Evolutionary conservation across 2,329 filamentous ascomycete species (phyloP).

Genomic region (Fusarium abutilonis): DNA sequence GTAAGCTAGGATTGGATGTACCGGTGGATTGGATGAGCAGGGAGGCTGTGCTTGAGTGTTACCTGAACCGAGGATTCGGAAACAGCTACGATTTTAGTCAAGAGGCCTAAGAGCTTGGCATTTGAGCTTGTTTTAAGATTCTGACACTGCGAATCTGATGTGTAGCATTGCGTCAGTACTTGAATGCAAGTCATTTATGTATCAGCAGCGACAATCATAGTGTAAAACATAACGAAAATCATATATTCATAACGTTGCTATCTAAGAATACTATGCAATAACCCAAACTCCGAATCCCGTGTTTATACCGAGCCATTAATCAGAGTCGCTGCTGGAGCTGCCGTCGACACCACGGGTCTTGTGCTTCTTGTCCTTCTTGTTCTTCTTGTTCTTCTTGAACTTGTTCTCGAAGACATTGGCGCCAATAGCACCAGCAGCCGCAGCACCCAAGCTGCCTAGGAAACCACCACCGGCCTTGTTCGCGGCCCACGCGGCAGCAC

Average conservation of each 20-base stretch:
- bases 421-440: slow-evolving; percentile 63
- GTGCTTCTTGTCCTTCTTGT: slow-evolving; percentile 48
- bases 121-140: slow-evolving; percentile 12
- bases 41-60: slow-evolving; percentile 55
- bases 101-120: slow-evolving; percentile 39
- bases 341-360: slow-evolving; percentile 36
- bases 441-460: slow-evolving; percentile 61
- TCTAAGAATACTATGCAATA: slow-evolving; percentile 1
- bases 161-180: neutral
- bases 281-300: slow-evolving; percentile 24
- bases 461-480: slow-evolving; percentile 64
- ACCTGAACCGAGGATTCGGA: slow-evolving; percentile 66
- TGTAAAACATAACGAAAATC: neutral
- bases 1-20: slow-evolving; percentile 56
- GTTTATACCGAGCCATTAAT: slow-evolving; percentile 30
- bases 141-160: neutral
- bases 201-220: neutral
- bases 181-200: neutral
- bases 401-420: slow-evolving; percentile 62
- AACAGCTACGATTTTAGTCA: slow-evolving; percentile 72
- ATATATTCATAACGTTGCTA: neutral
- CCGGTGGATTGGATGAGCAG: slow-evolving; percentile 60
- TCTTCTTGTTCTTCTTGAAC: slow-evolving; percentile 49
- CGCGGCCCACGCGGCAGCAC: slow-evolving; percentile 63
- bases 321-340: slow-evolving; percentile 44